Conservation (phyloP, 1,284 basidiomycete species). For the Moesziomyces globuligerus region DNA sequence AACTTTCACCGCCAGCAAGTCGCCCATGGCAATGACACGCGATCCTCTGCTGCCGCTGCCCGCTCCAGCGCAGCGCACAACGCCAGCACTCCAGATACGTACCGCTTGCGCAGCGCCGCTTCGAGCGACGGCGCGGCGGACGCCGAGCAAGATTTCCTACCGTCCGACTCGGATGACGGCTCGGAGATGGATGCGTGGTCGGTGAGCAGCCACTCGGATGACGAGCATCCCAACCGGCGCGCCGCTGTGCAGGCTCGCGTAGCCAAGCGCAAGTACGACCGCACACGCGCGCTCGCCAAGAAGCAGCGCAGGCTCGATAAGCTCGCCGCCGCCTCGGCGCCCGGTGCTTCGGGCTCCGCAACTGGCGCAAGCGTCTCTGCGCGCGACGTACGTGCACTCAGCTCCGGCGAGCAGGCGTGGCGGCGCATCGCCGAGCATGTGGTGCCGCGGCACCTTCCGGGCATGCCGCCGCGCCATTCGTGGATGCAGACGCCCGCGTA, state of each 20-base stretch:
- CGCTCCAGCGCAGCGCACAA: constrained; percentile 16
- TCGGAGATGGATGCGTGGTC: constrained; percentile 42
- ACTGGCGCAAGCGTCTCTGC: constrained; percentile 10
- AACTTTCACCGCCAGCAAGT: constrained; percentile 29
- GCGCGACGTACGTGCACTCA: constrained; percentile 29
- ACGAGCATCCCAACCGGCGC: constrained; percentile 25
- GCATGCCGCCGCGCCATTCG: constrained; percentile 53
- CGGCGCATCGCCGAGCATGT: constrained; percentile 45
- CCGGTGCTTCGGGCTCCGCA: not conserved
- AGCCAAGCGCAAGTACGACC: constrained; percentile 29
- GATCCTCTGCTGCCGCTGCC: constrained; percentile 6
- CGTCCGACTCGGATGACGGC: constrained; percentile 48
- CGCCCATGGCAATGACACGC: constrained; percentile 2
- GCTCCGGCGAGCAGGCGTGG: constrained; percentile 48
- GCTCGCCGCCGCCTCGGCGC: constrained; percentile 4
- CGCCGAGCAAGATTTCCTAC: constrained; percentile 23
- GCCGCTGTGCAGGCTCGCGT: constrained; percentile 33
- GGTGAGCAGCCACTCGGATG: constrained; percentile 39
- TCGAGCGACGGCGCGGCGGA: not conserved
- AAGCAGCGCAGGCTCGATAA: constrained; percentile 22
- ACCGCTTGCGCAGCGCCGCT: not conserved
- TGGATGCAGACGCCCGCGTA: constrained; percentile 58
- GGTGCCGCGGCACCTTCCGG: constrained; percentile 52
- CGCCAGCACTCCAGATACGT: constrained; percentile 8
- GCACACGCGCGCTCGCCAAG: constrained; percentile 11